Evolutionary conservation across 2,329 filamentous ascomycete species (phyloP), one percentile per base, ranked within the genome.

Genomic region (Aureobasidium sp.): DNA sequence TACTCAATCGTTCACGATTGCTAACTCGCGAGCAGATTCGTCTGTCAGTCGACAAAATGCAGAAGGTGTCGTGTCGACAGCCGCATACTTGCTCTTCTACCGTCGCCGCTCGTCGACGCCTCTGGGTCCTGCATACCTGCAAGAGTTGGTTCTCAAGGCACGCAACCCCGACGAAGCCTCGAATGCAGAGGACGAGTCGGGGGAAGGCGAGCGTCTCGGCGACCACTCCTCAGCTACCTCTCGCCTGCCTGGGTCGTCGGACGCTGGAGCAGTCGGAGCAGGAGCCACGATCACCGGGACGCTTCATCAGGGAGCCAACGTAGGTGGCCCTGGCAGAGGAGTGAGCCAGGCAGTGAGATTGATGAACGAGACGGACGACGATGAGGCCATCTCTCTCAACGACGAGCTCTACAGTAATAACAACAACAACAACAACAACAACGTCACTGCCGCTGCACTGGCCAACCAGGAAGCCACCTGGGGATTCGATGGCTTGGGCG

Each of bases 61-160:
- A 0, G 74, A 82, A 37, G 79, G 78, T 31, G 83, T 91, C 9
- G 83, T 96, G 5, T 89, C 90, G 5, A 76, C 83, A 17, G 87
- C 89, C 22, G 94, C 94, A 0, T 99, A 99, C 74, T 82, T 99
- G 12, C 81, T 99, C 37, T 99, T 99, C 79, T 99, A 99, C 77
- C 90, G 94, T 44, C 89, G 94, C 62, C 88, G 91, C 66, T 90
- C 91, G 5, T 80, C 83, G 8, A 76, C 75, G 64, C 89, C 91
- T 65, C 84, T 99, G 66, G 94, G 94, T 62, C 92, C 92, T 29
- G 81, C 86, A 48, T 82, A 82, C 57, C 86, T 97, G 64, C 82
- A 86, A 67, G 79, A 86, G 66, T 85, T 96, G 54, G 79, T 90
- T 60, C 82, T 86, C 58, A 79, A 81, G 61, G 89, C 83, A 69